A percentile compares a stretch with the other conserved stretches of the same genome.
These are phyloP conservation scores for Leucaena leucocephala DNA, from an alignment of 306 rosid species.

Conservation along the genomic window DNA sequence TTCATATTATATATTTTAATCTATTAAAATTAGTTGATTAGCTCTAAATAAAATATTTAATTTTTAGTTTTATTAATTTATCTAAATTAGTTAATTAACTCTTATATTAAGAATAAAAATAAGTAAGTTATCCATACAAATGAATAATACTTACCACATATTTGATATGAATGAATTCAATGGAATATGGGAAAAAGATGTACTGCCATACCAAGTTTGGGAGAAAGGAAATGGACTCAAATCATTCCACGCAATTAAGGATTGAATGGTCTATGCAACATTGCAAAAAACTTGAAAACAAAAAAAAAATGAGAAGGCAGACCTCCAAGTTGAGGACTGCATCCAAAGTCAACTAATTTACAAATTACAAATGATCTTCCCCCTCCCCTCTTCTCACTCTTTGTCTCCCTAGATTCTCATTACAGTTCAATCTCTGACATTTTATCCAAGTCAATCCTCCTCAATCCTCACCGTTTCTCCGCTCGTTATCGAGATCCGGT, in stretches of 20 bases:
- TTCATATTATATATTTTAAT: too few relatives aligned
- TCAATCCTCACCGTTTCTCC: slow-evolving; percentile 6
- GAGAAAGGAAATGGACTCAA: too few relatives aligned
- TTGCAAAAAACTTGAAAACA: background rate
- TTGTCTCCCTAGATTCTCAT: background rate
- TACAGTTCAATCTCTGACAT: slow-evolving; percentile 5
- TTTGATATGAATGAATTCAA: too few relatives aligned
- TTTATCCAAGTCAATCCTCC: slow-evolving; percentile 7
- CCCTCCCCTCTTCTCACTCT: background rate
- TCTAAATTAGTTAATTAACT: too few relatives aligned
- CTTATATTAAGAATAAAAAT: too few relatives aligned
- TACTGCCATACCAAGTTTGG: too few relatives aligned
- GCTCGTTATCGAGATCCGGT: slow-evolving; percentile 36
- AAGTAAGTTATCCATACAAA: too few relatives aligned
- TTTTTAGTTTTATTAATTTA: too few relatives aligned
- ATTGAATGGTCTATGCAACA: background rate
- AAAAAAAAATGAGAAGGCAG: background rate
- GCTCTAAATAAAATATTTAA: too few relatives aligned
- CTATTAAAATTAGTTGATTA: too few relatives aligned
- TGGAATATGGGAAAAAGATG: too few relatives aligned
- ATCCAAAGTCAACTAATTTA: slow-evolving; percentile 16
- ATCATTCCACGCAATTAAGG: background rate
- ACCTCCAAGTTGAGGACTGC: slow-evolving; percentile 5
- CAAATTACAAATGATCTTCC: slow-evolving; percentile 8
- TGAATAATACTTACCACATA: too few relatives aligned